Evolutionary conservation across 371 early-diverging fungal genomes (phyloP).

Genomic region (Funneliformis caledonium): DNA sequence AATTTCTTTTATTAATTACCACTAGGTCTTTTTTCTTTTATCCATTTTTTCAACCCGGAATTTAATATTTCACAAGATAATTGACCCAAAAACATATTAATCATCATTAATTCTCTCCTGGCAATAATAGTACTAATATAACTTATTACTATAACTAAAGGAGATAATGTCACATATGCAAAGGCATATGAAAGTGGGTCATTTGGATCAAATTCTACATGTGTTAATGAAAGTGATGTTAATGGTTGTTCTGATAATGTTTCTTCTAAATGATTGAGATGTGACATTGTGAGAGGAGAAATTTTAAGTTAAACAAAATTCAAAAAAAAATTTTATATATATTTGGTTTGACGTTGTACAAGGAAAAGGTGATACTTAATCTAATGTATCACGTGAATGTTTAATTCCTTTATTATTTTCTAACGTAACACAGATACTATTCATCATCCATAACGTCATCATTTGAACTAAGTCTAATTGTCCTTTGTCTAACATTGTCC

Average conservation of each 20-base stretch:
- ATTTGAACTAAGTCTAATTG: too few relatives aligned
- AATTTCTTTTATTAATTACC: slow-evolving; percentile 49
- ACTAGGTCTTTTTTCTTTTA: slow-evolving; percentile 78
- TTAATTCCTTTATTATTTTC: too few relatives aligned
- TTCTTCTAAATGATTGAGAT: background rate
- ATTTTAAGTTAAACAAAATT: background rate
- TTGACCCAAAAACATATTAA: slow-evolving; percentile 80
- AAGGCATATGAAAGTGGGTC: slow-evolving; percentile 59
- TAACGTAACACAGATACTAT: too few relatives aligned
- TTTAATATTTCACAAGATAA: slow-evolving; percentile 80
- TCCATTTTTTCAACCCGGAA: slow-evolving; percentile 66
- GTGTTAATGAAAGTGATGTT: slow-evolving; percentile 67
- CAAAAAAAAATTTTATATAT: background rate
- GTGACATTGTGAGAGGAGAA: background rate
- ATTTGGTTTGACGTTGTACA: background rate
- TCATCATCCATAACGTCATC: background rate
- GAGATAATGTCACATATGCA: slow-evolving; percentile 78
- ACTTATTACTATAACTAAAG: slow-evolving; percentile 79
- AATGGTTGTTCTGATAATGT: background rate
- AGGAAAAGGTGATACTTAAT: background rate
- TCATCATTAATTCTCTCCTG: slow-evolving; percentile 77
- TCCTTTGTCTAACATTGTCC: too few relatives aligned
- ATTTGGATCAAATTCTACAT: slow-evolving; percentile 68
- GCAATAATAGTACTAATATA: slow-evolving; percentile 76
- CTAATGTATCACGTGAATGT: background rate